These are phyloP conservation scores for Lasiosphaeria hispida DNA, from an alignment of 495 filamentous ascomycete species.

Conservation along the genomic window DNA sequence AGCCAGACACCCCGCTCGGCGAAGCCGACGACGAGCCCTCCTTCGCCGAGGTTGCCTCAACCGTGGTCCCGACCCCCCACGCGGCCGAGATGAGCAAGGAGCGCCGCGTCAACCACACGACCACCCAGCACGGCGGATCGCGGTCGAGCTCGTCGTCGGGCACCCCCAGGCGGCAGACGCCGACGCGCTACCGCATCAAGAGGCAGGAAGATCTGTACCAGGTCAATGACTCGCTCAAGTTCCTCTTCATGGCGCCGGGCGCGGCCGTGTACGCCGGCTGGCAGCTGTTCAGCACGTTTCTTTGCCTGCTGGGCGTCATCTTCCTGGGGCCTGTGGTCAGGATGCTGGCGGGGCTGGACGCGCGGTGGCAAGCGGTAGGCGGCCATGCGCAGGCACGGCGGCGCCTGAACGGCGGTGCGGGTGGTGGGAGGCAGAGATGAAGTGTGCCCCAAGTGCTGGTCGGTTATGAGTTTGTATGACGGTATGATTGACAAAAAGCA, in stretches of 20 bases:
- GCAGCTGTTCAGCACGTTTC: conserved; percentile 60
- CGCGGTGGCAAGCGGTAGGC: not conserved
- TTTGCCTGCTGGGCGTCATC: conserved; percentile 58
- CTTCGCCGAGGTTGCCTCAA: conserved; percentile 24
- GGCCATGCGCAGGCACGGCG: too few species aligned
- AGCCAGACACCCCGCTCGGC: not conserved
- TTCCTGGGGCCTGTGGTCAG: conserved; percentile 21
- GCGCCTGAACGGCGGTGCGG: too few species aligned
- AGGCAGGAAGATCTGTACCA: conserved; percentile 84
- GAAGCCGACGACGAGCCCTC: conserved; percentile 20
- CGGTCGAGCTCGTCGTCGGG: not conserved
- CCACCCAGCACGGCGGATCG: too few species aligned
- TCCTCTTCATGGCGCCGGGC: conserved; percentile 50
- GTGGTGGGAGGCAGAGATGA: too few species aligned
- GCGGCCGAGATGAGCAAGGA: not conserved
- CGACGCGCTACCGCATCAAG: conserved; percentile 60
- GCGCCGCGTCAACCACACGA: not conserved
- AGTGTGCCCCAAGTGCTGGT: too few species aligned
- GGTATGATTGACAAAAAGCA: too few species aligned
- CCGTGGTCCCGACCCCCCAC: conserved; percentile 4
- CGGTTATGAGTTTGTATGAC: too few species aligned
- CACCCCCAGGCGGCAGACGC: not conserved
- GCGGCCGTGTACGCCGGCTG: conserved; percentile 49
- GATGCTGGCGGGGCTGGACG: not conserved
- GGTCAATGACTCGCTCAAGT: conserved; percentile 72